Evolutionary conservation across 139 green algal genomes (phyloP).

Genomic region (Gonium pectorale): DNA sequence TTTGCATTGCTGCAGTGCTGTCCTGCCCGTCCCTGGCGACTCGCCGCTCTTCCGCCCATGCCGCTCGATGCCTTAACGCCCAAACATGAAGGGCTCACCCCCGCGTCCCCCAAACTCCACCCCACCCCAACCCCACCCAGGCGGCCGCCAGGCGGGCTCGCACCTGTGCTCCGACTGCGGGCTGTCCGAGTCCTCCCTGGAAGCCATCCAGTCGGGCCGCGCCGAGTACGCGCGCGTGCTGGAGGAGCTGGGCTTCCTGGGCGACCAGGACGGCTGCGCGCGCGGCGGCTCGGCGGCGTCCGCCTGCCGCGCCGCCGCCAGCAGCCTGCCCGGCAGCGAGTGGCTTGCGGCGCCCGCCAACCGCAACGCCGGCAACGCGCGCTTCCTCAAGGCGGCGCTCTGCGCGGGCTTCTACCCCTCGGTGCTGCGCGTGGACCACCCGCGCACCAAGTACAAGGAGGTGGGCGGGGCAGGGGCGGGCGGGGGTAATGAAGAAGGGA

Average conservation of each 20-base stretch:
- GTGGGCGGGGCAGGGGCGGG: background rate
- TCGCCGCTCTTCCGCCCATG: too few species aligned
- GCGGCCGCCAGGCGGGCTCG: constrained; percentile 32
- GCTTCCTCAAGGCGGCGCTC: constrained; percentile 74
- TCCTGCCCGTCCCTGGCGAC: too few species aligned
- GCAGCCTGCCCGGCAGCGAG: constrained; percentile 13
- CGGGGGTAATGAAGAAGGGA: background rate
- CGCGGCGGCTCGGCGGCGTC: background rate
- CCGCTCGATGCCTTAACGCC: too few species aligned
- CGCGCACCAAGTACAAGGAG: constrained; percentile 63
- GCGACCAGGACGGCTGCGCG: background rate
- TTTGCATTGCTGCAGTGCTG: too few species aligned
- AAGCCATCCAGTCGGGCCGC: constrained; percentile 76
- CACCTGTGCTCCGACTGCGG: constrained; percentile 59
- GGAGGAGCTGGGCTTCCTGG: constrained; percentile 80
- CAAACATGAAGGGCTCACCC: too few species aligned
- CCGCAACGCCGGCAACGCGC: constrained; percentile 61
- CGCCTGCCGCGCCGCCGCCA: constrained; percentile 1
- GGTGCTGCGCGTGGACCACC: constrained; percentile 89
- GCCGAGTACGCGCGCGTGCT: constrained; percentile 80
- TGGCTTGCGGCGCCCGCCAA: constrained; percentile 34
- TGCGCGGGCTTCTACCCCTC: constrained; percentile 93
- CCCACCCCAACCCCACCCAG: constrained; percentile 6
- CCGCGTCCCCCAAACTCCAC: background rate
- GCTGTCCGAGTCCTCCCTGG: constrained; percentile 71